Evolutionary conservation across 2,329 filamentous ascomycete genomes (phyloP).

Genomic region (Hirsutella minnesotensis): DNA sequence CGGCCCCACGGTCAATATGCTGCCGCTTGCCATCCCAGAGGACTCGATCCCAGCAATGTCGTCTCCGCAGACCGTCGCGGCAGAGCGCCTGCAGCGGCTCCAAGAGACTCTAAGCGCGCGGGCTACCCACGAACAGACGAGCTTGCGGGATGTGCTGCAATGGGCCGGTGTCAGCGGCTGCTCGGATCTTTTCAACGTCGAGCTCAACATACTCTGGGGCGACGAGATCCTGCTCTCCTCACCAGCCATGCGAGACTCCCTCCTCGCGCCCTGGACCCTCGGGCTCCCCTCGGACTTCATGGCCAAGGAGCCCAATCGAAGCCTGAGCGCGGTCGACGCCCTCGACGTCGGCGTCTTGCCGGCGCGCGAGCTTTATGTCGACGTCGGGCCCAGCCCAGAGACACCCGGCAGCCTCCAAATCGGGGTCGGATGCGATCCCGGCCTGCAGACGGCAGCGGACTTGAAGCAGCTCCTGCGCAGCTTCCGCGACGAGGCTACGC

Average conservation of each 20-base stretch:
- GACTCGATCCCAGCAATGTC: neutral
- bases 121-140: constrained; percentile 3
- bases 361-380: neutral
- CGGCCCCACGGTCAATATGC: neutral
- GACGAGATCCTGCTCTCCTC: neutral
- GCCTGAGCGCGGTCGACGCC: neutral
- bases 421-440: neutral
- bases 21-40: neutral
- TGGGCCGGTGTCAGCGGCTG: neutral
- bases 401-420: neutral
- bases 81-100: neutral
- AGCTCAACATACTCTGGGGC: constrained; percentile 3
- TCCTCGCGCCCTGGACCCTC: neutral
- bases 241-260: neutral
- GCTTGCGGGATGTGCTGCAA: constrained; percentile 1
- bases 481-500: neutral
- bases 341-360: neutral
- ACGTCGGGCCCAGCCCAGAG: neutral
- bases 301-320: neutral
- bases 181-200: constrained; percentile 1
- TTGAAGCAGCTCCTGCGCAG: neutral
- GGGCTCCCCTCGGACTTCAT: neutral
- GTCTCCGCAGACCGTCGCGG: neutral
- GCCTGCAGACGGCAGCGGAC: neutral
- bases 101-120: neutral